phyloP scores from a whole-genome alignment of 768 basidiomycete species.

The Cystofilobasidium macerans region DNA sequence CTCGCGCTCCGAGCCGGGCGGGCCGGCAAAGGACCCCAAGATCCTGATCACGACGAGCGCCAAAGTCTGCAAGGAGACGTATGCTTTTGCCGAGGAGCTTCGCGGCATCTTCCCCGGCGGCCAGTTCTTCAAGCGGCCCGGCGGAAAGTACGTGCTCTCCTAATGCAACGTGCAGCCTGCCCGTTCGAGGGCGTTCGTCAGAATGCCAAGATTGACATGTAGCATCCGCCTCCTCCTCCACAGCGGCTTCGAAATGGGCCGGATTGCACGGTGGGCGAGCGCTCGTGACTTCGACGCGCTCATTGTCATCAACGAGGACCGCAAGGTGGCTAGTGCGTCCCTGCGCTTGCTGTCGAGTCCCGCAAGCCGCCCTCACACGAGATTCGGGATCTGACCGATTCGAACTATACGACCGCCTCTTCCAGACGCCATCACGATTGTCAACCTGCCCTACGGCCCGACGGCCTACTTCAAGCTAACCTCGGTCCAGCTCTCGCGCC shows the following conservation, averaged over 20 bases:
- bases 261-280: constrained; percentile 86
- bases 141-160: constrained; percentile 45
- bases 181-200: background rate
- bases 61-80: constrained; percentile 76
- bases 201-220: background rate
- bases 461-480: constrained; percentile 92
- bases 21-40: constrained; percentile 32
- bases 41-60: constrained; percentile 86
- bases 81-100: constrained; percentile 85
- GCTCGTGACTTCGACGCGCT: constrained; percentile 78
- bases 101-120: constrained; percentile 82
- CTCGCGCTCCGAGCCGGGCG: background rate
- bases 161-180: background rate
- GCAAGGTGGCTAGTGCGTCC: constrained; percentile 77
- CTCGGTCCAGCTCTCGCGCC: constrained; percentile 69
- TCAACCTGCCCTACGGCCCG: constrained; percentile 82
- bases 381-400: background rate
- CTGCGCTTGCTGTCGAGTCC: too few species aligned
- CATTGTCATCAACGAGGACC: constrained; percentile 88
- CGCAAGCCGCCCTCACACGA: background rate
- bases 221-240: background rate
- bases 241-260: constrained; percentile 74
- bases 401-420: background rate
- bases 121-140: constrained; percentile 73
- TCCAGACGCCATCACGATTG: constrained; percentile 80